Base-by-base conservation (phyloP, 768 basidiomycete genomes). In the Phanerochaete sordida region DNA sequence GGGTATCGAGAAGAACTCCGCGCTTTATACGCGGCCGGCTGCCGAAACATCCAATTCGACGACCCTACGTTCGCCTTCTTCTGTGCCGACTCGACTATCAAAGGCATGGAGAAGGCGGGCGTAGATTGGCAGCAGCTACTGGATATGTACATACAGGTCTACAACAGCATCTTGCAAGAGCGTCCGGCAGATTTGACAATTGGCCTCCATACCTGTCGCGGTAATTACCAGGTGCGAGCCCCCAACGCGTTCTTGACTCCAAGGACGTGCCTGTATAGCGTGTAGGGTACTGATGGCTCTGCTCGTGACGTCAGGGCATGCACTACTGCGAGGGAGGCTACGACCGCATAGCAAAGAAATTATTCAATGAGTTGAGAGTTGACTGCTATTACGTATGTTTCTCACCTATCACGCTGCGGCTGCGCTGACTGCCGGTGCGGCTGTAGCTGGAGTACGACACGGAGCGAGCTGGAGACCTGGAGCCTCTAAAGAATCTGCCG, bases 291-390 rank as follows among this genome's bases (percentile, higher is more conserved):
- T 33, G 24, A 57, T 58, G 80, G 81, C 62, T 72, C 37, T 31
- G 24, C 53, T 67, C 79, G 72, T 79, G 69, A 53, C 44, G 60
- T 58, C 62, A 73, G 66, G 74, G 83, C 11, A 61, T 79, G 12
- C 79, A 85, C 64, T 88, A 84, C 66, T 74, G 79, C 28, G 83
- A 85, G 70, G 86, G 86, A 51, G 76, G 81, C 3, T 85, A 86
- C 65, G 77, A 72, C 57, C 77, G 77, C 26, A 83, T 87, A 62
- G 79, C 79, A 0, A 61, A 59, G 33, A 84, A 81, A 67, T 67
- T 86, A 13, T 84, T 88, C 73, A 80, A 78, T 57, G 74, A 76
- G 21, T 69, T 88, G 51, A 79, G 86, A 60, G 82, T 86, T 44
- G 85, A 87, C 62, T 75, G 75, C 43, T 73, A 64, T 65, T 80